Evolutionary conservation across 2,329 filamentous ascomycete genomes (phyloP).

Genomic region (Pestalotiopsis sp.): DNA sequence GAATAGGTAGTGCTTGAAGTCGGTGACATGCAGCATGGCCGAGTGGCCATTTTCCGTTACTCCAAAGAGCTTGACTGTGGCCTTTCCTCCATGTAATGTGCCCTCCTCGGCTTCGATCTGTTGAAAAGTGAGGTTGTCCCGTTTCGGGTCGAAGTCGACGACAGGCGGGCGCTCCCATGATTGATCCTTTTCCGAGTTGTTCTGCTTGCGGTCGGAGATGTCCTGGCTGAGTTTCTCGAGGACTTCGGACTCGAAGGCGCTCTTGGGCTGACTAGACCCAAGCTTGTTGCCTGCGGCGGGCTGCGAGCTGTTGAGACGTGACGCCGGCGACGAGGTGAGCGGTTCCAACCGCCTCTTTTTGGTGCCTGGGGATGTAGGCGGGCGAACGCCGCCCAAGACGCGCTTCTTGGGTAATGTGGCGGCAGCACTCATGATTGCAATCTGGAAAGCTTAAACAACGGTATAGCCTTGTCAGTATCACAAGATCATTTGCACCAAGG

Average conservation of each 20-base stretch:
- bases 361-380: conserved; percentile 55
- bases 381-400: conserved; percentile 69
- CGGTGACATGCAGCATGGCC: conserved; percentile 90
- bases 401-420: conserved; percentile 69
- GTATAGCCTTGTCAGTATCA: not conserved
- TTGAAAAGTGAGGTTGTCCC: conserved; percentile 82
- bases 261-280: conserved; percentile 80
- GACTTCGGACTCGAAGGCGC: conserved; percentile 89
- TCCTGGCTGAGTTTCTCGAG: conserved; percentile 96
- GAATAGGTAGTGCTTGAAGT: conserved; percentile 96
- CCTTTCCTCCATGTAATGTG: conserved; percentile 71
- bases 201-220: conserved; percentile 81
- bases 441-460: not conserved
- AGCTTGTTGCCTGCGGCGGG: conserved; percentile 63
- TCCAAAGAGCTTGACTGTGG: conserved; percentile 89
- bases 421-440: conserved; percentile 31
- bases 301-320: conserved; percentile 65
- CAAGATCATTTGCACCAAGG: not conserved
- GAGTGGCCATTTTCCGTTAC: conserved; percentile 86
- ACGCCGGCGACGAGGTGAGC: conserved; percentile 55
- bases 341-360: conserved; percentile 82
- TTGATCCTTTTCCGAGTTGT: conserved; percentile 91
- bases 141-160: conserved; percentile 54
- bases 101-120: conserved; percentile 96
- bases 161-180: conserved; percentile 74